Evolutionary conservation across 176 grass and related monocot species (phyloP).

Genomic region (Leersia perrieri): DNA sequence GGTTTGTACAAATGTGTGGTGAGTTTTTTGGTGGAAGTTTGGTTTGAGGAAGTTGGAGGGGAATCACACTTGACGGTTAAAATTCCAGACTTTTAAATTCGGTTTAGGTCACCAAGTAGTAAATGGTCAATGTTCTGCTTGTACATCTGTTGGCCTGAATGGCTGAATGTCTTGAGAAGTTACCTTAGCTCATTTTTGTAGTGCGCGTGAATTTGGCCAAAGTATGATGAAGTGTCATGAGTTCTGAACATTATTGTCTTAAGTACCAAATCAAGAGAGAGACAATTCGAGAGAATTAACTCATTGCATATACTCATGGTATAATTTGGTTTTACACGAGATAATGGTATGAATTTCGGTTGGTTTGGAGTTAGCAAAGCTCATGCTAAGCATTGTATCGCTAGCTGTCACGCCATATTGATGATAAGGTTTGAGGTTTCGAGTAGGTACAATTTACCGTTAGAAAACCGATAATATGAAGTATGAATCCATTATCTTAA

Average conservation of each 20-base stretch:
- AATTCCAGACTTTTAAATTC: neutral
- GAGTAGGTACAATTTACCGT: neutral
- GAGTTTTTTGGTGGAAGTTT: conserved; percentile 35
- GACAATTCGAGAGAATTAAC: neutral
- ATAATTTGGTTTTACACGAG: neutral
- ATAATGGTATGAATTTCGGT: no score
- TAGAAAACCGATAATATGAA: neutral
- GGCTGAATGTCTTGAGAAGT: no score
- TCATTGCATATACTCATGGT: neutral
- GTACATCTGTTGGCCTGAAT: no score
- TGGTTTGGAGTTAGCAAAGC: conserved; percentile 24
- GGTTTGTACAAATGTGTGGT: conserved; percentile 14
- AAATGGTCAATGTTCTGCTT: neutral
- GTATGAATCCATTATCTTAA: no score
- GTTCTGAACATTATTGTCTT: no score
- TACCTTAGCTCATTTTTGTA: no score
- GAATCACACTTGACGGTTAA: neutral
- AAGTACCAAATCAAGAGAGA: no score
- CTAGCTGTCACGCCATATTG: neutral
- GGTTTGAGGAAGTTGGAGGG: conserved; percentile 31
- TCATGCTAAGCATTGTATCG: neutral
- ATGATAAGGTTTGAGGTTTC: neutral
- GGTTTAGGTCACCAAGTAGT: neutral
- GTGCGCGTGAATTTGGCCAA: no score
- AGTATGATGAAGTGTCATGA: no score